phyloP scores from a whole-genome alignment of 768 basidiomycete genomes.

The Boletus subparvulus region DNA sequence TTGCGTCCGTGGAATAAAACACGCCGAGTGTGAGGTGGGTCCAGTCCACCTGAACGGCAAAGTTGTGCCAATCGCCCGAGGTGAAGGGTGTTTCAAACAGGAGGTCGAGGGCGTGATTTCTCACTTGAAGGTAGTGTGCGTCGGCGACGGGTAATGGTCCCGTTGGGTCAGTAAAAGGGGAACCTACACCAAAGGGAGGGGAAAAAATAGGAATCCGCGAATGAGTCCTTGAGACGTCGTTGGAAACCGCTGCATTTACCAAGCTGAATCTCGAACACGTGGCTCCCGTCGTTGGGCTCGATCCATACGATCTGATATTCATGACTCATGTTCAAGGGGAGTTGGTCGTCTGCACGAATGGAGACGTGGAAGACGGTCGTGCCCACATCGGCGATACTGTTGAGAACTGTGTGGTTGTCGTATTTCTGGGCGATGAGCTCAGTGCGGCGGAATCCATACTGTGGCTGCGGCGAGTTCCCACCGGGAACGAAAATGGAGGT shows the following conservation, averaged over 20 bases:
- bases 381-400: conserved; percentile 42
- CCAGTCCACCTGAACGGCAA: conserved; percentile 60
- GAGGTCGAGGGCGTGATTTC: conserved; percentile 52
- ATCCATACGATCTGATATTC: conserved; percentile 67
- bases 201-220: too few relatives aligned
- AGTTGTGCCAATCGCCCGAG: conserved; percentile 54
- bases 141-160: conserved; percentile 41
- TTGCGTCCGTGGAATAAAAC: conserved; percentile 47
- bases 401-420: conserved; percentile 37
- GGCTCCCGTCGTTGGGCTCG: conserved; percentile 58
- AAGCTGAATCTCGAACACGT: conserved; percentile 59
- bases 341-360: conserved; percentile 39
- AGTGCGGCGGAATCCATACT: conserved; percentile 57
- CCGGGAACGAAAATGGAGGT: conserved; percentile 57
- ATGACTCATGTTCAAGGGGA: conserved; percentile 51
- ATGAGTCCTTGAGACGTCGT: neutral
- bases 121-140: conserved; percentile 52
- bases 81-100: conserved; percentile 51
- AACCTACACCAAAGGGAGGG: conserved; percentile 36
- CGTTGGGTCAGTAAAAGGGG: conserved; percentile 56
- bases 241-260: conserved; percentile 35
- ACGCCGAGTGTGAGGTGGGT: conserved; percentile 46
- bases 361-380: conserved; percentile 52
- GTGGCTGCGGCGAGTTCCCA: conserved; percentile 30
- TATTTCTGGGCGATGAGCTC: conserved; percentile 55